Conservation (phyloP, 352 stramenopile genomes). For the Phytophthora pinifolia region DNA sequence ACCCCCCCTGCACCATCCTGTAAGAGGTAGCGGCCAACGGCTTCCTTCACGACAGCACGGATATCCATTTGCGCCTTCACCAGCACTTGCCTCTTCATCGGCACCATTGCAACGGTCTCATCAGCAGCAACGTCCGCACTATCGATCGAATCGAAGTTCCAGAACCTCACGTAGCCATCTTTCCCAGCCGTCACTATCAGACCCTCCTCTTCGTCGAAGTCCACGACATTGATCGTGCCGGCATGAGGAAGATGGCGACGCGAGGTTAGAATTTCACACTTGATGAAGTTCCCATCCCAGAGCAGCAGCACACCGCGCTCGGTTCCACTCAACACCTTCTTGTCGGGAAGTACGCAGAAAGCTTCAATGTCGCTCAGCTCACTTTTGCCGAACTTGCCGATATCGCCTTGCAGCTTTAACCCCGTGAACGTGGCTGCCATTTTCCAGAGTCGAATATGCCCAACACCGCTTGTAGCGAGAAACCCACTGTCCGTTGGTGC, state of each 20-base stretch:
- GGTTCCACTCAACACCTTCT: constrained; percentile 91
- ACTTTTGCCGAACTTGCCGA: constrained; percentile 95
- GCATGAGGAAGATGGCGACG: constrained; percentile 69
- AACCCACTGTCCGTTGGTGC: constrained; percentile 86
- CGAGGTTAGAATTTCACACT: constrained; percentile 86
- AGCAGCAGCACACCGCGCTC: constrained; percentile 88
- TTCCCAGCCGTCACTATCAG: constrained; percentile 70
- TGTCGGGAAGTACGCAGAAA: constrained; percentile 94
- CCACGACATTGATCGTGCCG: constrained; percentile 73
- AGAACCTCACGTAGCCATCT: constrained; percentile 92
- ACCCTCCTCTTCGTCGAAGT: constrained; percentile 44
- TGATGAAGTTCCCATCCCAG: constrained; percentile 97
- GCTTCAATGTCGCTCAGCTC: constrained; percentile 93
- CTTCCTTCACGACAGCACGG: constrained; percentile 57
- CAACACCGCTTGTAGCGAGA: constrained; percentile 91
- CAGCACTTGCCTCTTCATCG: constrained; percentile 59
- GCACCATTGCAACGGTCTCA: constrained; percentile 72
- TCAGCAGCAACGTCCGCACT: constrained; percentile 83
- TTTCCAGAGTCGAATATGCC: constrained; percentile 95
- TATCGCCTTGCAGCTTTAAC: constrained; percentile 94
- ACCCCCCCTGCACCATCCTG: constrained; percentile 59
- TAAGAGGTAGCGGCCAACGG: constrained; percentile 47
- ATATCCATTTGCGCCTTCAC: constrained; percentile 68
- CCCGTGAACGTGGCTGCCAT: constrained; percentile 97
- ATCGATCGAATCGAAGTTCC: constrained; percentile 86